These are phyloP conservation scores for Albophoma yamanashiensis DNA, from an alignment of 2,329 filamentous ascomycete genomes.

Conservation along the genomic window DNA sequence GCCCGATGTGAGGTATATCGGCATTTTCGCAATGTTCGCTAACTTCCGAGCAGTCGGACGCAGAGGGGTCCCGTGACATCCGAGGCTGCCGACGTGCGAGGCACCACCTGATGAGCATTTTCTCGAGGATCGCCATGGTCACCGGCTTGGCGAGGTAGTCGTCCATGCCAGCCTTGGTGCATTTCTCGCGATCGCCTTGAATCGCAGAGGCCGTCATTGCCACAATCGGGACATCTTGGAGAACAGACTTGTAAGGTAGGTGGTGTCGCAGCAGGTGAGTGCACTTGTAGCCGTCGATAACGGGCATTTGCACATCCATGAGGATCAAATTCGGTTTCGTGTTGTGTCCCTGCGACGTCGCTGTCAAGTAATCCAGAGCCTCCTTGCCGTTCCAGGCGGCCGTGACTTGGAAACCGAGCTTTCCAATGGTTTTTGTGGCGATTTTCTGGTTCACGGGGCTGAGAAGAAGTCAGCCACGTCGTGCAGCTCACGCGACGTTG, in stretches of 20 bases:
- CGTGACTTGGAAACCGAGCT: conserved; percentile 59
- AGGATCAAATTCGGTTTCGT: conserved; percentile 62
- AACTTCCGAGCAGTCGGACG: conserved; percentile 35
- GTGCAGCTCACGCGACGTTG: neutral
- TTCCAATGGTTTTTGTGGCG: conserved; percentile 62
- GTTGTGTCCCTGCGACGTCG: conserved; percentile 37
- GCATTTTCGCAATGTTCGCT: conserved; percentile 30
- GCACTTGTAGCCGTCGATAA: conserved; percentile 68
- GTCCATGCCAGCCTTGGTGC: conserved; percentile 64
- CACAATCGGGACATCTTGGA: conserved; percentile 59
- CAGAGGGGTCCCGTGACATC: conserved; percentile 14
- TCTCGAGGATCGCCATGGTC: conserved; percentile 55
- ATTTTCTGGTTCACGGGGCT: conserved; percentile 64
- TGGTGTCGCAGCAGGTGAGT: conserved; percentile 64
- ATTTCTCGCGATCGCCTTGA: conserved; percentile 66
- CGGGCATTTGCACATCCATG: conserved; percentile 69
- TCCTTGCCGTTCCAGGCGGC: conserved; percentile 73
- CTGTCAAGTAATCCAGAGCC: conserved; percentile 60
- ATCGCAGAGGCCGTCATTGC: conserved; percentile 78
- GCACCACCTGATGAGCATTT: conserved; percentile 62
- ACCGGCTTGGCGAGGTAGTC: conserved; percentile 68
- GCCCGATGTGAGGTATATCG: conserved; percentile 26
- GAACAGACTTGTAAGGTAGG: conserved; percentile 48
- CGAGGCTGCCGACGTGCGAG: conserved; percentile 18
- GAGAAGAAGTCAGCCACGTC: conserved; percentile 7